Evolutionary conservation across 2,329 filamentous ascomycete species (phyloP), one percentile per base, ranked within the genome.

Genomic region (Cryphonectria radicalis): DNA sequence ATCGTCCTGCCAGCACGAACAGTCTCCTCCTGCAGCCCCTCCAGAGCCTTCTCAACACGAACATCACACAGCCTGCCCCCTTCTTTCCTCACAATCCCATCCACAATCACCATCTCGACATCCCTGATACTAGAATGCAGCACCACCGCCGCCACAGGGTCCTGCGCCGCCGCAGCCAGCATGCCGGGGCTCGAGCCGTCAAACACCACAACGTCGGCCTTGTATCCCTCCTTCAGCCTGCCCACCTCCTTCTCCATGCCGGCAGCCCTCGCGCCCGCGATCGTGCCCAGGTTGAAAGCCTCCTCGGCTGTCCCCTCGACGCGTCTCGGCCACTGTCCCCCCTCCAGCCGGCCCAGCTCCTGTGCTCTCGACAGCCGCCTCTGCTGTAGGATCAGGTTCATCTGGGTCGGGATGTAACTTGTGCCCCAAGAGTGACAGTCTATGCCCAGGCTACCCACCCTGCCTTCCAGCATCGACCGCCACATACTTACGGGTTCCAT

Each of bases 181-280:
- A 85, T 83, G 6, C 67, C 65, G 17, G 72, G 72, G 57, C 70
- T 73, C 50, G 22, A 59, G 0, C 78, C 79, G 72, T 85, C 82
- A 66, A 86, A 86, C 0, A 88, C 78, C 3, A 85, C 78, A 0
- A 88, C 71, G 76, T 88, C 86, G 1, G 86, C 86, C 46, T 78
- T 77, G 72, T 83, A 83, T 0, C 85, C 84, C 17, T 81, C 82
- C n/a, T 77, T 77, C 55, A 88, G 78, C 25, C 80, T 82, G 0
- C 85, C 86, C 35, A 86, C 78, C 62, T 81, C 74, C 13, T 79
- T 75, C 28, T 80, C 79, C 79, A 86, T 79, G 1, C 82, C 79
- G 4, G 82, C 76, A 0, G 84, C 83, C 69, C 80, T 77, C 0
- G 84, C 84, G 0, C 84, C 84, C 1, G 79, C 77, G n/a, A 87